Conservation (phyloP, 495 filamentous ascomycete species). For the Xylaria scruposa region DNA sequence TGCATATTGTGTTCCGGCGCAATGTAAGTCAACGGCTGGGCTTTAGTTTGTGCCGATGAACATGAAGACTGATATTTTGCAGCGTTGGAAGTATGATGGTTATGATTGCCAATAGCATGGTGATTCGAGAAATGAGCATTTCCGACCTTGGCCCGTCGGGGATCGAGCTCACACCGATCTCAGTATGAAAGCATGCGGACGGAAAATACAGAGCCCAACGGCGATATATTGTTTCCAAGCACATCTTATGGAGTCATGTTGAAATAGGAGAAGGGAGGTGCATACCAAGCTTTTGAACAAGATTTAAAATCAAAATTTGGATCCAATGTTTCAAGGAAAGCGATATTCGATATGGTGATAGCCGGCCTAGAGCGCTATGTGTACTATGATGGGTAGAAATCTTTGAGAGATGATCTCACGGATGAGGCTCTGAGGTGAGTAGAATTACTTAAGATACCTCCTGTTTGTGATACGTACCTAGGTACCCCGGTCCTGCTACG, state of each 20-base stretch:
- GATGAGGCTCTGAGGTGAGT: background rate
- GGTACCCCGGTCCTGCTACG: background rate
- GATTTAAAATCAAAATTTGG: background rate
- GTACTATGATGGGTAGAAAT: background rate
- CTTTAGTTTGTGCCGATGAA: background rate
- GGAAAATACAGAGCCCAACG: background rate
- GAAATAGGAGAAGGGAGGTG: background rate
- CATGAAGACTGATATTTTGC: background rate
- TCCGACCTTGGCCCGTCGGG: background rate
- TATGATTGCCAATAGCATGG: background rate
- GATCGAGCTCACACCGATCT: background rate
- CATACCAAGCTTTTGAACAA: background rate
- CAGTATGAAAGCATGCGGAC: background rate
- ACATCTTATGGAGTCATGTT: background rate
- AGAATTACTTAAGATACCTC: background rate
- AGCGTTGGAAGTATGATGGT: background rate
- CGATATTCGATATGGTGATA: background rate
- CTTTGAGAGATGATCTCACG: background rate
- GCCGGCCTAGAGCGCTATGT: background rate
- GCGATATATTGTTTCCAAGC: background rate
- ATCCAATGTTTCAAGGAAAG: too few species aligned
- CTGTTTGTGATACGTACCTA: background rate
- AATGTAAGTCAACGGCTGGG: background rate
- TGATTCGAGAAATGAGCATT: background rate
- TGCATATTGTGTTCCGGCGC: background rate